Evolutionary conservation across 139 green algal species (phyloP), one percentile per base, ranked within the genome.

Genomic region (Zygnema cylindricum): DNA sequence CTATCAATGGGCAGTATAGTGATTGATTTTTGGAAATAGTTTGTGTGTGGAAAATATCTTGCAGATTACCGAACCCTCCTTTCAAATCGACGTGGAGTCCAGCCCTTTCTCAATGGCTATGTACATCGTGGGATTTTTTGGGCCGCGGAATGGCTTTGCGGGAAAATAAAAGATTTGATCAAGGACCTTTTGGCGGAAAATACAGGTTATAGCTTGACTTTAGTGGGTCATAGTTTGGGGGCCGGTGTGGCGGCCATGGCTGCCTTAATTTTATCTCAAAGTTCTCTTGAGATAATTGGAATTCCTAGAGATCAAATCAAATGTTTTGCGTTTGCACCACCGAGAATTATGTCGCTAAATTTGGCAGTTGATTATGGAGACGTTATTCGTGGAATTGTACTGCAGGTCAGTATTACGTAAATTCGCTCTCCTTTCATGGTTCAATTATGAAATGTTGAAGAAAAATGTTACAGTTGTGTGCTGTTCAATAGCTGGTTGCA

Each of bases 241-340:
- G 86, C 78, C 22, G 86, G 82, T 7, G 81, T 90, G 25, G 86
- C 81, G 23, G 36, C 86, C 11, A 38, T 90, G 86, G 21, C 89
- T 30, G 84, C 86, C n/a, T 69, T 90, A 2, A 43, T 90, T 39
- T 35, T 90, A 0, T 41, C 39, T 30, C 25, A 79, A 16, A 41
- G 75, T 2, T 76, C 23, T 16, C 32, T 49, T 33, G 85, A 25
- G 39, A 40, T 89, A 36, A 21, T 90, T 25, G 77, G 55, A 23
- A 32, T 90, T 1, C 21, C 3, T 11, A 82, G 86, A 22, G 42
- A 32, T 23, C 1, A 57, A n/a, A n/a, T 90, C 23, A 42, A 81
- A 32, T 90, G 86, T 43, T 89, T 73, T 89, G 84, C 84, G 2
- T 36, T 84, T 88, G 84, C 84, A 54, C 84, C 84, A 36, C 73